Evolutionary conservation across 1,284 basidiomycete species (phyloP), one percentile per base, ranked within the genome.

Genomic region (Exsudoporus floridanus): DNA sequence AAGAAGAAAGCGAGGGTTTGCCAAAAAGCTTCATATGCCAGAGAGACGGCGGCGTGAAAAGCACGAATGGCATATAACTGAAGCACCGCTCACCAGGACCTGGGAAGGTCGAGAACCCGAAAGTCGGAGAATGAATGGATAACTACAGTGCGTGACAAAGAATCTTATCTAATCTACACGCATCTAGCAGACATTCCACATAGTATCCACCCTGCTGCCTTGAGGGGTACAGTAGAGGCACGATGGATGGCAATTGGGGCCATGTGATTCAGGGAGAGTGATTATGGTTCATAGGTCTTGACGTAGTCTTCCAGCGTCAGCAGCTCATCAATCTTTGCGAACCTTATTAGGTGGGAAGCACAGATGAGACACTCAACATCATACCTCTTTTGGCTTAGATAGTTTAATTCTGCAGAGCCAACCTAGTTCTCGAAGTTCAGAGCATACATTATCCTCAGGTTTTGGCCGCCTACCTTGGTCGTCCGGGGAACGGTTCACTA

Each of bases 401-500:
- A 98, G 74, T 73, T 90, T 85, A 70, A 99, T 88, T 77, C 93
- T 95, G 84, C 91, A 94, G 46, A 98, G 82, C 95, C 95, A 98
- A 50, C 95, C 95, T 96, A 43, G 44, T 47, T 46, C 1, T 18
- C 33, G 4, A 14, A 19, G 16, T 16, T 52, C 23, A 56, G 48
- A 47, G 7, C 1, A 19, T 7, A 25, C 5, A 28, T n/a, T 10
- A 39, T 35, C 12, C 23, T 18, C 18, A n/a, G 7, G 13, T 14
- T 16, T 23, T 2, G 10, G 43, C 27, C n/a, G 69, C 81, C 64
- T 63, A 95, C 95, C 95, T 69, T 92, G 77, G 38, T 83, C 79
- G 67, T 95, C 88, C 1, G 94, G 86, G 34, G 86, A 87, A 73
- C 94, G 94, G 82, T 98, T 98, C 52, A 99, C 77, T 46, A 98